phyloP scores from a whole-genome alignment of 306 rosid species.

The Vicia faba region DNA sequence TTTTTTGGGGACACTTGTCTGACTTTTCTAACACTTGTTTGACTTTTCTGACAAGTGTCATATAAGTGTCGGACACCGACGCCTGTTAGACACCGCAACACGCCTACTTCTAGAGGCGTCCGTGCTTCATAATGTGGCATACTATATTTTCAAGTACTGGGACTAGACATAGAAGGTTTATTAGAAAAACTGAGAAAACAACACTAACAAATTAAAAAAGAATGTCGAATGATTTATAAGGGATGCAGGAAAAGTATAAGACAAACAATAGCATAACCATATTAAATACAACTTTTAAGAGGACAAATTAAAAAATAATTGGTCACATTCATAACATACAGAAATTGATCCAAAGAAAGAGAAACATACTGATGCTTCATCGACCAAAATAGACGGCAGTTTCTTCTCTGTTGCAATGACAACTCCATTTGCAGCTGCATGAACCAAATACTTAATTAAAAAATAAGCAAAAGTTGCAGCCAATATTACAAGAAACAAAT shows the following conservation, averaged over 20 bases:
- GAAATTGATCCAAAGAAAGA: not conserved
- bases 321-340: not conserved
- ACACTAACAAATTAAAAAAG: not conserved
- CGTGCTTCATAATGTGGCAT: no score
- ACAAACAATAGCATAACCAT: not conserved
- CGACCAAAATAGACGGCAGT: slow-evolving; percentile 91
- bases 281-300: not conserved
- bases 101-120: no score
- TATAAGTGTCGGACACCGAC: no score
- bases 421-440: slow-evolving; percentile 94
- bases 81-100: no score
- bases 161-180: not conserved
- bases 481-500: slow-evolving; percentile 10
- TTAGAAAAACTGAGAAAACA: not conserved
- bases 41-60: no score
- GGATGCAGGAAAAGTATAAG: not conserved
- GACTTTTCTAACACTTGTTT: no score
- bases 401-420: slow-evolving; percentile 97
- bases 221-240: not conserved
- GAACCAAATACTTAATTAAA: slow-evolving; percentile 22
- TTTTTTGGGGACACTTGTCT: no score
- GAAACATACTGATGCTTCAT: slow-evolving; percentile 80
- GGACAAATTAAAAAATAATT: not conserved
- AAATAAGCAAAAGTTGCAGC: slow-evolving; percentile 5
- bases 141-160: not conserved